Base-by-base conservation (phyloP, 805 yeast genomes). In the Wickerhamomyces strasburgensis region DNA sequence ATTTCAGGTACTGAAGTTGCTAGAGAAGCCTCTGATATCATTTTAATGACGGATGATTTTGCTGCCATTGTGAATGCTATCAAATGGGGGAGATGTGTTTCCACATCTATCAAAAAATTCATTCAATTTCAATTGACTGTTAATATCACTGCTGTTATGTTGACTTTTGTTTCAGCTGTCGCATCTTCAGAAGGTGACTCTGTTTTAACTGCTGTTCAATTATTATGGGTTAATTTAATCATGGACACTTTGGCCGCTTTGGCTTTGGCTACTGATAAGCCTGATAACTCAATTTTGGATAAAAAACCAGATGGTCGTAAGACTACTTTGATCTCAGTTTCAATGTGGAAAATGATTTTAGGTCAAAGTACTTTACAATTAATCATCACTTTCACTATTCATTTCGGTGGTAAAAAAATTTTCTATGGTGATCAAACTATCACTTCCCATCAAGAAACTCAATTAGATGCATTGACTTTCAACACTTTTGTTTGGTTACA, bases 231-330 rank as follows among this genome's bases (percentile, higher is more conserved):
- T 34, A 93, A 93, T 61, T 70, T 93, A 60, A 93, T 93, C 52
- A 93, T 93, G 98, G 98, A 93, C 61, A 93, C 98, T 0, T 73
- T 93, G 45, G 98, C 98, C 3, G 98, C 98, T 3, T 70, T 93
- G 51, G 98, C 98, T 0, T 72, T 93, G 51, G 98, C 98, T 6
- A 93, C 98, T 3, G 98, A 93, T 58, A 89, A 90, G 51, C 98
- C 98, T 0, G 89, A 87, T 51, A 84, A 80, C 33, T 73, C 80
- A 28, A 80, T 86, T 29, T 67, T 93, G 55, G 76, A 83, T 44
- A 71, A 86, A 37, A 79, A 75, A 54, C 99, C 98, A 2, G 87
- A 81, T 29, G 93, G 95, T 24, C 75, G 96, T 54, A 64, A 67
- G 16, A 73, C 77, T 13, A 84, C 94, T 2, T 70, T 93, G 62